Evolutionary conservation across 2,329 filamentous ascomycete genomes (phyloP), one percentile per base, ranked within the genome.

Genomic region (Penicillium sp.): DNA sequence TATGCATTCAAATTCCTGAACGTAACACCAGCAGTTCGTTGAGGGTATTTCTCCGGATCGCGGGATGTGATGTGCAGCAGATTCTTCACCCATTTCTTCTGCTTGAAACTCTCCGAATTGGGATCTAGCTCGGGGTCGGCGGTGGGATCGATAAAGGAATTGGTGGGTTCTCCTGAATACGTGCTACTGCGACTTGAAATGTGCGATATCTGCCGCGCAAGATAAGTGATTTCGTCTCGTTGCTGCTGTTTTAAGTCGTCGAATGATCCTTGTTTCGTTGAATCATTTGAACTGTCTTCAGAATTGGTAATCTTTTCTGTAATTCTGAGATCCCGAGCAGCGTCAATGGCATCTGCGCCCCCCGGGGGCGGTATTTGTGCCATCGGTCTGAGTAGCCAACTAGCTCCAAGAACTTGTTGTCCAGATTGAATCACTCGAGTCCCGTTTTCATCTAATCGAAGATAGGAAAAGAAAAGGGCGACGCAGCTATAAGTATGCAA

Each of bases 1-100:
- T 72, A 78, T 3, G 74, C 77, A 52, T 71, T 74, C 24, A 79
- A 64, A 33, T 78, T 72, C 30, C 71, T 71, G 57, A 79, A 79
- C 0, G 74, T 72, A 7, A 78, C 68, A 5, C 75, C 77, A 2
- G 70, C 68, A 2, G 66, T 70, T 24, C 73, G 33, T 63, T 64
- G 66, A 20, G 69, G 70, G 52, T 68, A 71, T 4, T 65, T 66
- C 30, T 68, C 66, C 1, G 68, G 65, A 51, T 73, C 68, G 12
- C 63, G 61, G n/a, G 64, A 64, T 14, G 62, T 66, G 45, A 73
- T 62, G 24, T 68, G 65, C 45, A 74, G 60, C 45, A 74, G 62
- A 6, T 76, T 75, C 55, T 71, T 77, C 24, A 74, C 73, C 77
- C 77, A 79, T 60, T 74, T 71, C 23, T 69, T 71, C 3, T 76